A percentile compares a stretch with the other conserved stretches of the same genome.
Conservation (phyloP, 1,284 basidiomycete species). For the Bjerkandera adusta region DNA sequence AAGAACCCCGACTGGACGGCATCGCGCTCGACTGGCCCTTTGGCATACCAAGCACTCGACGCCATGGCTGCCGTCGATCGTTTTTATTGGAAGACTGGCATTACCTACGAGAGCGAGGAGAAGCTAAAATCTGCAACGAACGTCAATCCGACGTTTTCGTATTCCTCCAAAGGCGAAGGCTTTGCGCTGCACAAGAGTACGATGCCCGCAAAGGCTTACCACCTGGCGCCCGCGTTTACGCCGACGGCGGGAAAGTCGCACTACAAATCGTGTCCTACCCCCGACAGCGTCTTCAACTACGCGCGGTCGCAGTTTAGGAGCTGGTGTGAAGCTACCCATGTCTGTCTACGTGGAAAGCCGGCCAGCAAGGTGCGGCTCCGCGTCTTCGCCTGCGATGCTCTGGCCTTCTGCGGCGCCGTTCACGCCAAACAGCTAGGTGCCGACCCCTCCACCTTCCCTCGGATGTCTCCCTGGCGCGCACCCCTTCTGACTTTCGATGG, state of each 20-base stretch:
- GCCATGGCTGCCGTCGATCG: background rate
- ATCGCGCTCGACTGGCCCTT: conserved; percentile 38
- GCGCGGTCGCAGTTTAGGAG: conserved; percentile 32
- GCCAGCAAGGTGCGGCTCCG: conserved; percentile 27
- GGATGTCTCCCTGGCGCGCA: conserved; percentile 34
- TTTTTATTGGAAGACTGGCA: conserved; percentile 43
- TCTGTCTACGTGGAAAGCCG: conserved; percentile 5
- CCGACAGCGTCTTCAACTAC: no score
- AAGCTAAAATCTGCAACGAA: conserved; percentile 27
- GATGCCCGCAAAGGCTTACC: conserved; percentile 45
- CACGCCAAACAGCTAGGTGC: no score
- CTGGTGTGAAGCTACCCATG: conserved; percentile 37
- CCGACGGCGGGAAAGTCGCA: background rate
- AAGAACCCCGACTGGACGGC: conserved; percentile 9
- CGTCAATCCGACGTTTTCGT: conserved; percentile 49
- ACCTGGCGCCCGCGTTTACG: conserved; percentile 36
- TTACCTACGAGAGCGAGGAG: conserved; percentile 32
- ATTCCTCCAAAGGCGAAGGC: conserved; percentile 38
- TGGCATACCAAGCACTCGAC: conserved; percentile 28
- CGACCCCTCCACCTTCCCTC: conserved; percentile 25
- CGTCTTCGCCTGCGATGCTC: conserved; percentile 36
- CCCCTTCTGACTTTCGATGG: conserved; percentile 11
- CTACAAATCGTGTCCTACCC: background rate
- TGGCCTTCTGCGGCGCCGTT: no score
- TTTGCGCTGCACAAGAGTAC: conserved; percentile 47